Conservation (phyloP, 2,329 filamentous ascomycete species). For the Trichophyton schoenleinii region DNA sequence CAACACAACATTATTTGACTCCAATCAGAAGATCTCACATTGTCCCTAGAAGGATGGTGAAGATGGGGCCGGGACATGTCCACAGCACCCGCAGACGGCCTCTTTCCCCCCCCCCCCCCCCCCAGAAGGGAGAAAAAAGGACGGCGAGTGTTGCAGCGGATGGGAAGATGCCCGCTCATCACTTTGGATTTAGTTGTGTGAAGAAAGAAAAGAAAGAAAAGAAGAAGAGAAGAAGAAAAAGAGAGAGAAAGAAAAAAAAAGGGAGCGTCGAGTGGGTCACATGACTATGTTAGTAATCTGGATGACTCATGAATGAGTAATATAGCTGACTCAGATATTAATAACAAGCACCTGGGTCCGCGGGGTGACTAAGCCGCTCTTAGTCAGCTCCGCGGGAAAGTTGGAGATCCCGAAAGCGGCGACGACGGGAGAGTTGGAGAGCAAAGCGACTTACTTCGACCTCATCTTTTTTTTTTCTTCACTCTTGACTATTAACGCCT, state of each 20-base stretch:
- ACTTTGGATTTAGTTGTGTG: slow-evolving; percentile 67
- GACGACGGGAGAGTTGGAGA: neutral
- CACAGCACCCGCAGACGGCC: slow-evolving; percentile 42
- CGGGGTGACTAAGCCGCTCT: neutral
- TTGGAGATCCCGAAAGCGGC: neutral
- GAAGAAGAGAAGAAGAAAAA: neutral
- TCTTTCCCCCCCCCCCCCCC: slow-evolving; percentile 10
- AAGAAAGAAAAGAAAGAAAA: slow-evolving; percentile 38
- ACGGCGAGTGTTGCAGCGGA: slow-evolving; percentile 40
- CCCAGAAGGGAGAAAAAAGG: slow-evolving; percentile 36
- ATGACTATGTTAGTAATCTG: neutral
- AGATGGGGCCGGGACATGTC: slow-evolving; percentile 50
- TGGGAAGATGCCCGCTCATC: slow-evolving; percentile 53
- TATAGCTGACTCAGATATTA: neutral
- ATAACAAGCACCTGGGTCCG: neutral
- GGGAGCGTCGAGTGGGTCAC: neutral
- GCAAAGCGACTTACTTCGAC: neutral
- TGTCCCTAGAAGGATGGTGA: slow-evolving; percentile 53
- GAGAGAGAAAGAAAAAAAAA: neutral
- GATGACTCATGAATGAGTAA: neutral
- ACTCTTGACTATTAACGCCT: no score
- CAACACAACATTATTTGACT: slow-evolving; percentile 10
- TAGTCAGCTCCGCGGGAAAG: neutral
- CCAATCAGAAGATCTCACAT: slow-evolving; percentile 51
- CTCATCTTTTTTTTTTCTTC: no score